phyloP scores from a whole-genome alignment of 768 basidiomycete genomes.

The Rhodosporidiobolus odoratus region DNA sequence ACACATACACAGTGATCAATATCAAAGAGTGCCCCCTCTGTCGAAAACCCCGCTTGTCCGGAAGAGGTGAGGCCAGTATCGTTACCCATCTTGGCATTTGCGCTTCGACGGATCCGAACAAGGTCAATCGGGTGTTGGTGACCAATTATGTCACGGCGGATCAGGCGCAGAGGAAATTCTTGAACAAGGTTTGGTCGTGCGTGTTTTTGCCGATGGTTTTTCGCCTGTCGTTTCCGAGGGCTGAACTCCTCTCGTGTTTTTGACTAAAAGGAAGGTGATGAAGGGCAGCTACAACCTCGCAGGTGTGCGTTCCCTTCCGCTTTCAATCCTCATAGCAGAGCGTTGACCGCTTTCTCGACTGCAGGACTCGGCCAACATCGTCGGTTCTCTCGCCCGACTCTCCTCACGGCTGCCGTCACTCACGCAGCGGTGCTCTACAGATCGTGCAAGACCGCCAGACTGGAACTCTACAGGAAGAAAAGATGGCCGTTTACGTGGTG shows the following conservation, averaged over 20 bases:
- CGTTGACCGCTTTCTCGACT: not conserved
- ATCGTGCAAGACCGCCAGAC: constrained; percentile 91
- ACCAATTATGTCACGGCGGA: constrained; percentile 89
- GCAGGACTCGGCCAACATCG: constrained; percentile 91
- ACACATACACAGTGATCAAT: constrained; percentile 62
- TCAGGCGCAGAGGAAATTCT: constrained; percentile 88
- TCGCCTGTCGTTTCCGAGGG: too few species aligned
- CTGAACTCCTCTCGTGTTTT: too few species aligned
- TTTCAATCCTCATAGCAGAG: not conserved
- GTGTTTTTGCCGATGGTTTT: constrained; percentile 1
- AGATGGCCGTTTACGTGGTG: constrained; percentile 89
- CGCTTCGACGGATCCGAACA: constrained; percentile 85
- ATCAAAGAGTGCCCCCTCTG: constrained; percentile 91
- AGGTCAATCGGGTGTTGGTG: constrained; percentile 81
- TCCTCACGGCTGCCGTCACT: too few species aligned
- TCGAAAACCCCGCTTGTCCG: constrained; percentile 74
- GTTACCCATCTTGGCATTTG: constrained; percentile 96
- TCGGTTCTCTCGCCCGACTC: not conserved
- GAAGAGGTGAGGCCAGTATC: constrained; percentile 81
- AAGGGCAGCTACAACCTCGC: constrained; percentile 83
- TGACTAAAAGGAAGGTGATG: constrained; percentile 67
- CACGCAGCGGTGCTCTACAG: not conserved
- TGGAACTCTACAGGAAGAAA: constrained; percentile 91
- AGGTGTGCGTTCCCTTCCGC: constrained; percentile 59
- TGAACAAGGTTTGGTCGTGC: constrained; percentile 71